Evolutionary conservation across 202 grass and related monocot species (phyloP), one percentile per base, ranked within the genome.

Genomic region (Schoenoplectus triqueter): DNA sequence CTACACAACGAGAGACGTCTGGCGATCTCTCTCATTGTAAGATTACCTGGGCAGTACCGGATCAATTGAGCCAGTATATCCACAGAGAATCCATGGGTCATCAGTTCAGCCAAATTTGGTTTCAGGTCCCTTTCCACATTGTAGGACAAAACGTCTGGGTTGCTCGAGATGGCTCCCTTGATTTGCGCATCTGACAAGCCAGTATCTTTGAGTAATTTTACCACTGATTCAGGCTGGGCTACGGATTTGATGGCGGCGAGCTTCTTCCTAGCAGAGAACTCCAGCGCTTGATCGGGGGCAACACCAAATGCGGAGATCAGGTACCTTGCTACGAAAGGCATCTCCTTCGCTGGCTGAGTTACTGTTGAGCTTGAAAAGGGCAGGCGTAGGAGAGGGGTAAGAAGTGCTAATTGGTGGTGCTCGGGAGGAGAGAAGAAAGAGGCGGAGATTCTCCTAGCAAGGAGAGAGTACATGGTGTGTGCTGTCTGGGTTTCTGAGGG

Each of bases 101-200:
- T 14, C 31, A 84, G 6, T 80, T 78, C n/a, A 85, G 10, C 10
- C 39, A 80, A 31, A 31, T 31, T 31, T 31, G 31, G 31, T 31
- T 31, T 31, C 31, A 31, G 31, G 31, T 31, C 31, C 51, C 81
- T 81, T 54, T 84, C 64, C 39, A 66, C 71, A 71, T 69, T 85
- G 18, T 17, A 48, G 60, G 14, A 20, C 5, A 88, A 81, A 50
- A 88, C 10, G 2, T 2, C 9, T 0, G 82, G 82, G 40, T 65
- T 2, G 10, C 45, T 67, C 6, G 76, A 57, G 14, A 95, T 49
- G 20, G 72, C 22, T 17, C 79, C 63, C 22, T 72, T 77, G 80
- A 95, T 73, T 21, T 87, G 45, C 8, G 21, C 10, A 19, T 75
- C n/a, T 6, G 88, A 83, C 10, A 95, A 72, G 5, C 93, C 90